These are phyloP conservation scores for Blepharisma stoltei DNA, from an alignment of 73 alveolate genomes.

Conservation along the genomic window DNA sequence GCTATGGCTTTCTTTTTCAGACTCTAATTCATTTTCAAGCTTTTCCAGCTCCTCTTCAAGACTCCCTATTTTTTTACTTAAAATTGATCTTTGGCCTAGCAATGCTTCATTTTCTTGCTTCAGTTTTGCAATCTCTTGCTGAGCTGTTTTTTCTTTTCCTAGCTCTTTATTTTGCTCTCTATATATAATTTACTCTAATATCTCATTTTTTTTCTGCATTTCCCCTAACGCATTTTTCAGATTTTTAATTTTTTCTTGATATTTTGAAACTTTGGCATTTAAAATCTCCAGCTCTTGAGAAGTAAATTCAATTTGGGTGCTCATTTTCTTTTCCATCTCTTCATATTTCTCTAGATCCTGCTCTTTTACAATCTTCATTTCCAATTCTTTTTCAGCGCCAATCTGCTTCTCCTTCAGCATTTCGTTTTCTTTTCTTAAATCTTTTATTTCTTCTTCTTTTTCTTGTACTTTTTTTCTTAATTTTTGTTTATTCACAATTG, in stretches of 20 bases:
- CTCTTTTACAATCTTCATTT: neutral
- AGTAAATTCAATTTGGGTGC: neutral
- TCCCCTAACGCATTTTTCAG: neutral
- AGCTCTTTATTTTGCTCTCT: too few relatives aligned
- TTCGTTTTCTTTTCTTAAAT: neutral
- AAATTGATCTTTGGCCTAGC: too few relatives aligned
- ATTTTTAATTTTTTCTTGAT: neutral
- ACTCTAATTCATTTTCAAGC: too few relatives aligned
- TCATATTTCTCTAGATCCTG: neutral
- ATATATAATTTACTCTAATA: neutral
- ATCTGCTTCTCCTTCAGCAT: neutral
- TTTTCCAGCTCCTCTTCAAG: too few relatives aligned
- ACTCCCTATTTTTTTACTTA: too few relatives aligned
- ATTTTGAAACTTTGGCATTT: neutral
- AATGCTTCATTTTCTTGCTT: too few relatives aligned
- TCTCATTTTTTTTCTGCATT: conserved; percentile 2
- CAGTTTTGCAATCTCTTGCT: too few relatives aligned
- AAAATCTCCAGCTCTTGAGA: conserved; percentile 18
- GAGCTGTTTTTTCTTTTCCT: too few relatives aligned
- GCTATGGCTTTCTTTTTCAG: too few relatives aligned
- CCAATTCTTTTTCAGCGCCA: neutral
- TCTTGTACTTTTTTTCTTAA: neutral
- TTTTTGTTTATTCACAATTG: neutral
- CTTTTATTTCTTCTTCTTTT: neutral
- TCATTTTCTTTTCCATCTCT: neutral